Percentiles rank a stretch among this genome's conserved stretches.
Evolutionary conservation across 495 filamentous ascomycete species (phyloP).

Genomic region (Lasiosphaeria hispida): DNA sequence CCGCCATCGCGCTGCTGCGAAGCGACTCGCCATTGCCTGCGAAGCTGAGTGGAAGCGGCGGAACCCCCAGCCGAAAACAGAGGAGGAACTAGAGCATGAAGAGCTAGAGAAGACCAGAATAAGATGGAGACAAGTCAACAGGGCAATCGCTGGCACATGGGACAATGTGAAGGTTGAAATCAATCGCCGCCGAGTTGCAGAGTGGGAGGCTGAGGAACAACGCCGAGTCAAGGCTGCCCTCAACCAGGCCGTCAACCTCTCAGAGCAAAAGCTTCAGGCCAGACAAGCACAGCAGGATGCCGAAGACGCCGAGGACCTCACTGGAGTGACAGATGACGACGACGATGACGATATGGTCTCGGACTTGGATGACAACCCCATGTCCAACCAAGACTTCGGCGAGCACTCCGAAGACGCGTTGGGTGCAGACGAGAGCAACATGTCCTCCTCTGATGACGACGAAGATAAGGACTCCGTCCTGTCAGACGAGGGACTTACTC

Average conservation of each 20-base stretch:
- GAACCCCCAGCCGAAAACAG: slow-evolving; percentile 68
- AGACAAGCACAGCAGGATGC: slow-evolving; percentile 43
- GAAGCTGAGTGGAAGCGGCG: slow-evolving; percentile 60
- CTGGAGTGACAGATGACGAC: slow-evolving; percentile 46
- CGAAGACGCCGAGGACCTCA: slow-evolving; percentile 54
- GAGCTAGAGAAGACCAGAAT: slow-evolving; percentile 47
- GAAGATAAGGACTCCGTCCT: slow-evolving; percentile 58
- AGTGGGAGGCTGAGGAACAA: slow-evolving; percentile 85
- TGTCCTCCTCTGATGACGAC: slow-evolving; percentile 63
- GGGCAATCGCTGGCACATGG: slow-evolving; percentile 71
- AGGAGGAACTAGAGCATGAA: slow-evolving; percentile 65
- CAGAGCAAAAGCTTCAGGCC: slow-evolving; percentile 55
- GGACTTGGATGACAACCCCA: slow-evolving; percentile 50
- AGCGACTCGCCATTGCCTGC: slow-evolving; percentile 59
- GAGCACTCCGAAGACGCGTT: slow-evolving; percentile 9
- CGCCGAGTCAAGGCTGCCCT: slow-evolving; percentile 75
- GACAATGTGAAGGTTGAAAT: slow-evolving; percentile 74
- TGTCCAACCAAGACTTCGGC: slow-evolving; percentile 39
- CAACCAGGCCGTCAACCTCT: slow-evolving; percentile 77
- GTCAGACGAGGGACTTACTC: slow-evolving; percentile 70
- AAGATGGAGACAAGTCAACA: slow-evolving; percentile 65
- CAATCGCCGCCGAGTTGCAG: slow-evolving; percentile 65
- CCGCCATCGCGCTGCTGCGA: slow-evolving; percentile 66
- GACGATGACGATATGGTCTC: slow-evolving; percentile 45
- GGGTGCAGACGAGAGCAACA: slow-evolving; percentile 65